Conservation (phyloP, 257 asterid species). For the Henckelia pumila region DNA sequence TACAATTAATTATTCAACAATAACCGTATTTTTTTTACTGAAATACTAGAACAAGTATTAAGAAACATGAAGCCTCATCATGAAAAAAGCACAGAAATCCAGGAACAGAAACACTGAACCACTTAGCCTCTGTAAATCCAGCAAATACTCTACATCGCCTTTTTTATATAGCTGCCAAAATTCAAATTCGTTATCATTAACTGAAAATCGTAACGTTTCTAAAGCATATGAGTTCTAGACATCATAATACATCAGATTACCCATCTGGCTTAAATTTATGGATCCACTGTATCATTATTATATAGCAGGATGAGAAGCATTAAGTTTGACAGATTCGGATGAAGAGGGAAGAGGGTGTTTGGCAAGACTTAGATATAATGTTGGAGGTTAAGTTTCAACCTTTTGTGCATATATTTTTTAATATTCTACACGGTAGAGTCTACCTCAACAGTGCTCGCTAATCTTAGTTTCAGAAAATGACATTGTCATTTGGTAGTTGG, state of each 20-base stretch:
- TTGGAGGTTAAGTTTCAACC: neutral
- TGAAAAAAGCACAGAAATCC: constrained; percentile 84
- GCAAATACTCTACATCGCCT: constrained; percentile 68
- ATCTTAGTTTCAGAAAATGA: neutral
- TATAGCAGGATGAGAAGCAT: neutral
- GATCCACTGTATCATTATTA: neutral
- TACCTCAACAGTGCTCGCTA: neutral
- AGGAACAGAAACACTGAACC: constrained; percentile 92
- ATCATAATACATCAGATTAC: neutral
- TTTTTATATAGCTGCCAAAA: constrained; percentile 78
- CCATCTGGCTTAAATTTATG: neutral
- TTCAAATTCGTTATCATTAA: constrained; percentile 23
- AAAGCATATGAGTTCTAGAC: neutral
- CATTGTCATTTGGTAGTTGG: neutral
- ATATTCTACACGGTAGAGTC: neutral
- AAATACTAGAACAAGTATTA: constrained; percentile 9
- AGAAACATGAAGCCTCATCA: constrained; percentile 56
- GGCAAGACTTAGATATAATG: neutral
- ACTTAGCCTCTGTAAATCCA: constrained; percentile 82
- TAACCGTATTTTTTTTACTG: neutral
- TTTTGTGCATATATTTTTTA: neutral
- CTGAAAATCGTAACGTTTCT: neutral
- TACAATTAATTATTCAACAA: neutral
- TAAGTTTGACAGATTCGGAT: neutral
- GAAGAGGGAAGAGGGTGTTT: neutral